phyloP scores from a whole-genome alignment of 2,329 filamentous ascomycete species.

The Colletotrichum eremochloae region DNA sequence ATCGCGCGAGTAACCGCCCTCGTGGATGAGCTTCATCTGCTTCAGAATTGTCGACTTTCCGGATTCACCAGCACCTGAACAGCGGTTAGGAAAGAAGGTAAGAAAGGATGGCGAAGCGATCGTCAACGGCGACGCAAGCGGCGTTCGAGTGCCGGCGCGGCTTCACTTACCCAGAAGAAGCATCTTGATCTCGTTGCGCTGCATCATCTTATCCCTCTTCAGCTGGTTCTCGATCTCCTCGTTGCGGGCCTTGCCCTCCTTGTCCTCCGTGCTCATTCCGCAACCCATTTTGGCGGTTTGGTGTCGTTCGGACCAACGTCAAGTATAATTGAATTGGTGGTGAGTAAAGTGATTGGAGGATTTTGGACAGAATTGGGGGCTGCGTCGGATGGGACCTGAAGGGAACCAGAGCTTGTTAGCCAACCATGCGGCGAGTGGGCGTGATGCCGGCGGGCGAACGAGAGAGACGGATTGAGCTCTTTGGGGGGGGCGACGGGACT shows the following conservation, averaged over 20 bases:
- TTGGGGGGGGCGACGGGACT: slow-evolving; percentile 35
- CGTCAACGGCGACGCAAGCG: background rate
- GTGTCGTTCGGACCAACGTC: slow-evolving; percentile 34
- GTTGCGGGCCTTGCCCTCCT: slow-evolving; percentile 99
- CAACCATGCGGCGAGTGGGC: slow-evolving; percentile 27
- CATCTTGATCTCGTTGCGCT: slow-evolving; percentile 99
- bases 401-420: slow-evolving; percentile 26
- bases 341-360: slow-evolving; percentile 33
- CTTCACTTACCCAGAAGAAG: slow-evolving; percentile 83
- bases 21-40: slow-evolving; percentile 99
- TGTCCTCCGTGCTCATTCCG: slow-evolving; percentile 99
- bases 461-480: slow-evolving; percentile 23
- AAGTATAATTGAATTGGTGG: slow-evolving; percentile 27
- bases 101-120: background rate
- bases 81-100: slow-evolving; percentile 42
- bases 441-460: slow-evolving; percentile 23
- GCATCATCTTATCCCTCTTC: slow-evolving; percentile 98
- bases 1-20: slow-evolving; percentile 97
- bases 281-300: slow-evolving; percentile 89
- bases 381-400: slow-evolving; percentile 28
- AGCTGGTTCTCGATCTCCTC: slow-evolving; percentile 99
- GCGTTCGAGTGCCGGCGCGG: background rate
- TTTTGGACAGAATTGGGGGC: slow-evolving; percentile 19
- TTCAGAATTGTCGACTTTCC: slow-evolving; percentile 95
- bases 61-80: slow-evolving; percentile 92